Evolutionary conservation across 1,284 basidiomycete species (phyloP).

Genomic region (Apiotrichum brassicae): DNA sequence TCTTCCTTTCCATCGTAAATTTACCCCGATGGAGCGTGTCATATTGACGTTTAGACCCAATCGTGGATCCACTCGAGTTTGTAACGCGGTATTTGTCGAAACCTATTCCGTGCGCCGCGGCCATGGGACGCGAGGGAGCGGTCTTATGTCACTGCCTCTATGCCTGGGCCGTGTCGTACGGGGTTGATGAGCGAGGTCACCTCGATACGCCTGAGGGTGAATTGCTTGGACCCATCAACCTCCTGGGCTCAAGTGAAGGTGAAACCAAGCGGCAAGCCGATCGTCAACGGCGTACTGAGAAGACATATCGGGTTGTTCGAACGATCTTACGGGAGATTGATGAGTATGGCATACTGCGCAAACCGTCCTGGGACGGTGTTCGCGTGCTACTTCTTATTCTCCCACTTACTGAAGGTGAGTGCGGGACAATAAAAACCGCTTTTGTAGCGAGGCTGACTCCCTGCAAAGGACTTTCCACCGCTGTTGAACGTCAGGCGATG

Average conservation of each 20-base stretch:
- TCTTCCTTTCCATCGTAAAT: no score
- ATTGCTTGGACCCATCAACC: constrained; percentile 16
- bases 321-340: constrained; percentile 73
- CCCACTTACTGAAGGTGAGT: constrained; percentile 73
- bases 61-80: constrained; percentile 61
- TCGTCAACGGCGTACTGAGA: constrained; percentile 45
- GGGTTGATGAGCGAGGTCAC: constrained; percentile 67
- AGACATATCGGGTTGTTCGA: constrained; percentile 57
- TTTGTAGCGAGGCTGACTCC: no score
- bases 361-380: constrained; percentile 77
- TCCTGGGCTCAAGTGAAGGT: constrained; percentile 19
- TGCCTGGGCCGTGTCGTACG: constrained; percentile 78
- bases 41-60: constrained; percentile 40
- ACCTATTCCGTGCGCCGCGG: constrained; percentile 51
- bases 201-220: constrained; percentile 31
- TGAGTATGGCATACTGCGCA: constrained; percentile 66
- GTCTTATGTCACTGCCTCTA: constrained; percentile 55
- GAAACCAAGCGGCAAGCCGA: constrained; percentile 44
- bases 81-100: constrained; percentile 53
- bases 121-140: constrained; percentile 52
- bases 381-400: constrained; percentile 66
- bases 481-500: constrained; percentile 56
- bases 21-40: no score
- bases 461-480: constrained; percentile 48
- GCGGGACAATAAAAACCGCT: no score